Evolutionary conservation across 352 stramenopile genomes (phyloP), one percentile per base, ranked within the genome.

Genomic region (Globisporangium megalacanthum): DNA sequence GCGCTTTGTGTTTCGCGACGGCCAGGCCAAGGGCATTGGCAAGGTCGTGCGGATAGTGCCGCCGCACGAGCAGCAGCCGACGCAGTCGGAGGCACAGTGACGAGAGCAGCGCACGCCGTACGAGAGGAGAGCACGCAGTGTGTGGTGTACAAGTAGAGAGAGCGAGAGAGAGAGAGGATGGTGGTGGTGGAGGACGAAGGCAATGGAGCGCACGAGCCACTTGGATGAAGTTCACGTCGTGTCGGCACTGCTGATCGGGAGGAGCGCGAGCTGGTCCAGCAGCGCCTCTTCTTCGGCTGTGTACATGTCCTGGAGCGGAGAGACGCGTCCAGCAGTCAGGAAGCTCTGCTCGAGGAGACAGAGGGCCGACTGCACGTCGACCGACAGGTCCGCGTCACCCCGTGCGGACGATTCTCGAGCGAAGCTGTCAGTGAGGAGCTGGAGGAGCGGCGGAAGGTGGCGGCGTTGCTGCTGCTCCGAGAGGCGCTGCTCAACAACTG

Each of bases 1-100:
- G 83, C 83, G 85, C 58, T 98, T 99, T 72, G 83, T 99, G 36
- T 99, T 99, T 61, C 91, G 97, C 51, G 97, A 99, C 70, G 97
- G 97, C 3, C 88, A 97, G 60, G 95, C 97, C 29, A 98, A 98
- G 70, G 96, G 97, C 58, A 98, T 99, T 47, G 96, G 96, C 37
- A 98, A 97, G 65, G 79, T 97, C 13, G 73, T 90, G 31, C 75
- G 79, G 44, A 86, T 94, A 80, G 53, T 94, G 31, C 70, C 66
- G 20, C 54, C 52, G 19, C 62, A 75, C 29, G 39, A 60, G 49
- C 36, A 67, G 50, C 58, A 56, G 25, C 17, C 25, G 49, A n/a
- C 17, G 13, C 6, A 15, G 52, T 14, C 25, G 35, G 7, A 20
- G 8, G 50, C 11, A 10, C 11, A 37, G 17, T 20, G 25, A 58